Percentiles rank a stretch among this genome's conserved stretches.
Evolutionary conservation across 192 early-diverging fungal genomes (phyloP).

Genomic region (Umbelopsis sp.): DNA sequence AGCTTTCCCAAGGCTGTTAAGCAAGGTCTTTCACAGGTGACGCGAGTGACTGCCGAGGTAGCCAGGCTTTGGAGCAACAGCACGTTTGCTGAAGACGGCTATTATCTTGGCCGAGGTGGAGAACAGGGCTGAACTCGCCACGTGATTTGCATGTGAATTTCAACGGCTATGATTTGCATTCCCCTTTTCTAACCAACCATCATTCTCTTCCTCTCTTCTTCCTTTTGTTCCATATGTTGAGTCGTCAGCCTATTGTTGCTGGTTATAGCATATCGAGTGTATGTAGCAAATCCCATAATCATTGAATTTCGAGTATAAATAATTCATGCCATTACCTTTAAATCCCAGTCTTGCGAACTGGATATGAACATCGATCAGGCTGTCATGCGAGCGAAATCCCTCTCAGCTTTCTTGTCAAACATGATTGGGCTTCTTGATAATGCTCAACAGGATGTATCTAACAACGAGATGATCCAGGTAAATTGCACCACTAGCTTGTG

Average conservation of each 20-base stretch:
- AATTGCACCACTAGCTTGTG: not conserved
- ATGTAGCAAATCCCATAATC: not conserved
- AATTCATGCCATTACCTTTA: too few species aligned
- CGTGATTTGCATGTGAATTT: conserved; percentile 20
- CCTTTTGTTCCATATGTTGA: not conserved
- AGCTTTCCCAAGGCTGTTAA: conserved; percentile 36
- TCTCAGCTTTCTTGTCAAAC: conserved; percentile 1
- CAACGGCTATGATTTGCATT: not conserved
- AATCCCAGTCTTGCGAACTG: not conserved
- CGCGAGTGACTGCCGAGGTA: conserved; percentile 37
- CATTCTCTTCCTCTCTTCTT: not conserved
- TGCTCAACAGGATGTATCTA: conserved; percentile 14
- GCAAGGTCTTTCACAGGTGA: conserved; percentile 37
- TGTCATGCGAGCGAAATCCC: conserved; percentile 1
- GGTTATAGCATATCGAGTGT: conserved; percentile 17
- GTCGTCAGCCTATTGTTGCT: conserved; percentile 18
- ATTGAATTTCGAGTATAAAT: not conserved
- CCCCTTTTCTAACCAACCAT: not conserved
- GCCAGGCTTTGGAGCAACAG: conserved; percentile 37
- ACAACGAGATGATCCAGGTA: conserved; percentile 19
- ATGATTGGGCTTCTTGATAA: conserved; percentile 2
- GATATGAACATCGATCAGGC: conserved; percentile 21
- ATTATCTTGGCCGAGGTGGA: conserved; percentile 20
- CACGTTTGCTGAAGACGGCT: conserved; percentile 37
- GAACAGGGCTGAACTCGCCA: not conserved